Evolutionary conservation across 257 asterid species (phyloP).

Genomic region (Vinca minor): DNA sequence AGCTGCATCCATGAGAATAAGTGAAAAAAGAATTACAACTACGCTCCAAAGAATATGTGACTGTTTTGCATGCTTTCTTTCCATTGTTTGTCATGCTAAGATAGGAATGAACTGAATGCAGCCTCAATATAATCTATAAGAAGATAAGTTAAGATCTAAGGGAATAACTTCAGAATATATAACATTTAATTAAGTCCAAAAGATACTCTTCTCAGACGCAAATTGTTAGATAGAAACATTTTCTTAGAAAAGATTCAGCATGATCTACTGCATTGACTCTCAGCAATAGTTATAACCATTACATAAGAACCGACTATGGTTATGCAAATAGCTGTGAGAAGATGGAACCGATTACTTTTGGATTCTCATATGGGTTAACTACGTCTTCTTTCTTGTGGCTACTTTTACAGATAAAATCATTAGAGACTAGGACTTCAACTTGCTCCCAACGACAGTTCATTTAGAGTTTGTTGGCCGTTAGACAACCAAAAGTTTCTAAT

Average conservation of each 20-base stretch:
- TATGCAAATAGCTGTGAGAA: background rate
- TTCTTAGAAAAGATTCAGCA: background rate
- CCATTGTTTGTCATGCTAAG: too few species aligned
- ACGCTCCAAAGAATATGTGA: background rate
- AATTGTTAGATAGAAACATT: too few species aligned
- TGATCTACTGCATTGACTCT: background rate
- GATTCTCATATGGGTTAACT: too few species aligned
- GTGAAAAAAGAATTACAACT: background rate
- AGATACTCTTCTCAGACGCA: background rate
- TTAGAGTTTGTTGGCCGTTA: background rate
- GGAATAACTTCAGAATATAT: background rate
- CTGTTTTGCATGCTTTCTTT: too few species aligned
- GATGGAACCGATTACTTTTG: background rate
- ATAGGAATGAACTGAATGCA: background rate
- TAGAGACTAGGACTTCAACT: background rate
- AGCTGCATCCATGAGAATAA: conserved; percentile 43
- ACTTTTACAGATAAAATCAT: background rate
- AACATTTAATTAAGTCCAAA: background rate
- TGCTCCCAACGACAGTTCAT: too few species aligned
- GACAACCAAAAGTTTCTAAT: background rate
- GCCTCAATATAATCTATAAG: background rate
- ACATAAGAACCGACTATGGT: background rate
- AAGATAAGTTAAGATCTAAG: background rate
- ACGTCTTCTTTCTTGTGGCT: too few species aligned
- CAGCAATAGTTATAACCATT: background rate